Evolutionary conservation across 192 early-diverging fungal genomes (phyloP), one percentile per base, ranked within the genome.

Genomic region (Fimicolochytrium jonesii): DNA sequence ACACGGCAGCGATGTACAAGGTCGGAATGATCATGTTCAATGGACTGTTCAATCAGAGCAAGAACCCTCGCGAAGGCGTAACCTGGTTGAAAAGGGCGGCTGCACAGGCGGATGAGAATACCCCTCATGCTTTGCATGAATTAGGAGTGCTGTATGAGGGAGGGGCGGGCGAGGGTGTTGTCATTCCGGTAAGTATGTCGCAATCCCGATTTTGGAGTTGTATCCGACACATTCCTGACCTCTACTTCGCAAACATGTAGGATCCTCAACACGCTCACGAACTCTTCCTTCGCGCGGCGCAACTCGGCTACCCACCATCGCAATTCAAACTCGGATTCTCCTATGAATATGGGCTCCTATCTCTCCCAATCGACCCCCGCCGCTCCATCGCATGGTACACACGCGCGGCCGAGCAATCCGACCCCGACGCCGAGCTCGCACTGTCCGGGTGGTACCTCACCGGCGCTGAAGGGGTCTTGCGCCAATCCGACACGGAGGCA

Each of bases 381-480:
- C 78, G 88, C 44, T 95, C 92, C 25, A 97, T 99, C 66, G 90
- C 88, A 2, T 99, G 94, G 92, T 99, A 98, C 80, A 90, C 93
- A 22, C 77, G 82, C 6, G 92, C 95, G 0, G 97, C 95, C 5
- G 90, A 94, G 64, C 89, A 94, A 67, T 85, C 87, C 25, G 87
- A 99, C 61, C 72, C 86, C 2, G 93, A 98, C 26, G 88, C 92
- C 2, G 94, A 94, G 66, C 75, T 99, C 31, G 93, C 92, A 17
- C 77, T 99, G 5, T 94, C 95, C 0, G 97, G 94, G 3, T 99
- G 97, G 97, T 99, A 98, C 66, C 77, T 99, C 66, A 97, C 95
- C 0, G 94, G 93, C 28, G 86, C 91, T 4, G 93, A 98, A 56
- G 88, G 86, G 11, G 83, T 93, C 9, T 68, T 99, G 67, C 80